These are phyloP conservation scores for Botrytis aclada DNA, from an alignment of 2,329 filamentous ascomycete genomes.

Conservation along the genomic window DNA sequence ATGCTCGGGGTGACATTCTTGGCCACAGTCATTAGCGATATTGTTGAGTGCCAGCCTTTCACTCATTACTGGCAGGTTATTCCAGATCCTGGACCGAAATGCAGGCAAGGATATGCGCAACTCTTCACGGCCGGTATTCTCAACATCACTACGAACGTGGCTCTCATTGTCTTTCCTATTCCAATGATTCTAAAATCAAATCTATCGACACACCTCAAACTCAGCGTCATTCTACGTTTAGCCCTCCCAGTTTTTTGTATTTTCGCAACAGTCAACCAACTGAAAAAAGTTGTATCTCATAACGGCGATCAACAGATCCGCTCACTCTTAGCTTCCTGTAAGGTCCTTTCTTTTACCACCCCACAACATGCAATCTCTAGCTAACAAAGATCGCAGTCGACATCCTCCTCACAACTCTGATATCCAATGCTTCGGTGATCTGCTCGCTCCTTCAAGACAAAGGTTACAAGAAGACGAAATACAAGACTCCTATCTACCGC, in stretches of 20 bases:
- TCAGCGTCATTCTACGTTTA: constrained; percentile 7
- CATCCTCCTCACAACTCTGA: constrained; percentile 78
- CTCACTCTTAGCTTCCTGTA: constrained; percentile 72
- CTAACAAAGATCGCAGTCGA: constrained; percentile 50
- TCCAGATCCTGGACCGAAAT: constrained; percentile 79
- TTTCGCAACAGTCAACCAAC: constrained; percentile 71
- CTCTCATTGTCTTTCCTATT: constrained; percentile 83
- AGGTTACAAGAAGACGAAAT: constrained; percentile 85
- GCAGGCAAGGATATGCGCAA: constrained; percentile 80
- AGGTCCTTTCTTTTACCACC: neutral
- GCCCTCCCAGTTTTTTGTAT: constrained; percentile 67
- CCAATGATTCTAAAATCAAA: constrained; percentile 77
- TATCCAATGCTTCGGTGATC: constrained; percentile 86
- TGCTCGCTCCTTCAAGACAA: constrained; percentile 88
- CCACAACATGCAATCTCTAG: neutral
- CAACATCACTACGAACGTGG: constrained; percentile 82
- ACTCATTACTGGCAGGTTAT: constrained; percentile 72
- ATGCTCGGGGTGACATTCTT: constrained; percentile 74
- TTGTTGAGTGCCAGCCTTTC: constrained; percentile 78
- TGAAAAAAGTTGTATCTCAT: constrained; percentile 67
- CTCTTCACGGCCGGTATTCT: constrained; percentile 81
- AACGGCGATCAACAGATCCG: constrained; percentile 77
- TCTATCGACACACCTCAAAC: constrained; percentile 51
- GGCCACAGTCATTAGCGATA: constrained; percentile 72
- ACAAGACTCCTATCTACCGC: constrained; percentile 41